phyloP scores from a whole-genome alignment of 1,284 basidiomycete species.

The Marasmius tenuissimus region DNA sequence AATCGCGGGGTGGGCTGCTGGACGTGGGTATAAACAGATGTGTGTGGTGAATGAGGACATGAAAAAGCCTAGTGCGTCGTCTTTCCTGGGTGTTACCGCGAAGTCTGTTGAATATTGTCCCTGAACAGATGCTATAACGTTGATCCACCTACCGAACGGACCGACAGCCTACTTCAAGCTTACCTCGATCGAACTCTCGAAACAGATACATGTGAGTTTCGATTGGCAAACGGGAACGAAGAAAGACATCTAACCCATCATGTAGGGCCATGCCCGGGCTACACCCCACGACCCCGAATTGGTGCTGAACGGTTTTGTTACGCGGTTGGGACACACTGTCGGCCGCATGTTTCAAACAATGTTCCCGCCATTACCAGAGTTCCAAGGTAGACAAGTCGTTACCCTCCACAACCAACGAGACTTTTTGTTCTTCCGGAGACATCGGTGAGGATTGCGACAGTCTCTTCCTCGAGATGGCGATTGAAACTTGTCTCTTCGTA shows the following conservation, averaged over 20 bases:
- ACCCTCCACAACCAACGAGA: slow-evolving; percentile 98
- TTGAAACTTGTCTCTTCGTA: too few relatives aligned
- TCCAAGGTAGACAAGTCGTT: slow-evolving; percentile 96
- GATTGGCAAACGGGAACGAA: neutral
- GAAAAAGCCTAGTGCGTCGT: slow-evolving; percentile 85
- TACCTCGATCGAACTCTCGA: slow-evolving; percentile 83
- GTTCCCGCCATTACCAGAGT: slow-evolving; percentile 94
- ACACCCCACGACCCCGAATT: slow-evolving; percentile 95
- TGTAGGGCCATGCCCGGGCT: slow-evolving; percentile 86
- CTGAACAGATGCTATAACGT: slow-evolving; percentile 83
- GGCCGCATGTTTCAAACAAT: slow-evolving; percentile 94
- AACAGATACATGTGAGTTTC: slow-evolving; percentile 74
- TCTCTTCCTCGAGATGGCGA: too few relatives aligned
- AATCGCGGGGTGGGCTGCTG: slow-evolving; percentile 93
- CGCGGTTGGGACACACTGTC: slow-evolving; percentile 89
- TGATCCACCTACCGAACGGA: slow-evolving; percentile 89
- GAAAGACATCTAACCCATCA: neutral
- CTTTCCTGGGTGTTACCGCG: slow-evolving; percentile 8
- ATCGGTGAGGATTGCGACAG: slow-evolving; percentile 53
- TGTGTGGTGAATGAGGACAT: slow-evolving; percentile 94
- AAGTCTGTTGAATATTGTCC: slow-evolving; percentile 5
- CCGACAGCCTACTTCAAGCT: slow-evolving; percentile 98
- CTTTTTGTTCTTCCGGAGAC: slow-evolving; percentile 96
- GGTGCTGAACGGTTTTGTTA: slow-evolving; percentile 94
- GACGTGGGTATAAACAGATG: slow-evolving; percentile 85